These are phyloP conservation scores for Dysphania ambrosioides DNA, from an alignment of 148 eudicot species.

Conservation along the genomic window DNA sequence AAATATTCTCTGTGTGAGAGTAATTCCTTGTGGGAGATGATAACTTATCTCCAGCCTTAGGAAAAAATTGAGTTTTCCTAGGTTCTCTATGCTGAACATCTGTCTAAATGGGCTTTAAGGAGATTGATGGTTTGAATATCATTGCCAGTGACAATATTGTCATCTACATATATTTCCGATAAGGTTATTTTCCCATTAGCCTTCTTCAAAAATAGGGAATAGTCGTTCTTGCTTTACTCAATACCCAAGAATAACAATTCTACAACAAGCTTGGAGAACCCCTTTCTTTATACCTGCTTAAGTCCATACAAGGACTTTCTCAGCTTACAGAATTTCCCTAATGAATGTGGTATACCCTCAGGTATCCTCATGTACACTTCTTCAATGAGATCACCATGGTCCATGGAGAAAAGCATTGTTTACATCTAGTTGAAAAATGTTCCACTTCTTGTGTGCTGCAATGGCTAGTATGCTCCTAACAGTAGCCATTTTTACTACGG, in stretches of 20 bases:
- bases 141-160: background rate
- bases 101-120: background rate
- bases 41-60: background rate
- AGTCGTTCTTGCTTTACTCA: background rate
- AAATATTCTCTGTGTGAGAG: background rate
- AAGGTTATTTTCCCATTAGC: background rate
- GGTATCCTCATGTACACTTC: background rate
- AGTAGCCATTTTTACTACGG: constrained; percentile 10
- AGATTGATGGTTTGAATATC: background rate
- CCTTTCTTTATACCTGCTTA: background rate
- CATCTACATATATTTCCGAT: background rate
- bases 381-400: too few species aligned
- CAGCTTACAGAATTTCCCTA: background rate
- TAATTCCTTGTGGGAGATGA: background rate
- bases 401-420: too few species aligned
- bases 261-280: background rate
- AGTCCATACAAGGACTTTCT: background rate
- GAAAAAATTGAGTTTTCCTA: background rate
- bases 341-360: background rate
- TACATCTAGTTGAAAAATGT: too few species aligned
- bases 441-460: too few species aligned
- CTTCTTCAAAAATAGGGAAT: background rate
- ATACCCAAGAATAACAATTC: background rate
- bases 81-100: background rate
- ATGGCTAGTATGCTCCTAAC: background rate